Evolutionary conservation across 345 rosid species (phyloP), one percentile per base, ranked within the genome.

Genomic region (Camelina neglecta): DNA sequence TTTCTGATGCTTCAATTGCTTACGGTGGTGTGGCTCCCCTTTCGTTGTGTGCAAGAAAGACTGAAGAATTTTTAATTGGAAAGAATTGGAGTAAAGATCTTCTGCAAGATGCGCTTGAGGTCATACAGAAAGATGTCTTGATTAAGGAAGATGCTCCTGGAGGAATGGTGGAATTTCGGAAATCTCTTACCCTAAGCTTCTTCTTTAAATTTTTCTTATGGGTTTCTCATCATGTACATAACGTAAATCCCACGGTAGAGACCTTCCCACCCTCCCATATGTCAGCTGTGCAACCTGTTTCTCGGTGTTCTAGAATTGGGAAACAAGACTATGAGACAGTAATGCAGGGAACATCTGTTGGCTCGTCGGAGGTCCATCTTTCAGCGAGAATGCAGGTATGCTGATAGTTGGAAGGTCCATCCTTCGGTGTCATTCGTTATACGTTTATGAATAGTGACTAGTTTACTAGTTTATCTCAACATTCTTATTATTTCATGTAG

Each of bases 131-230:
- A 3, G 96, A 92, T 80, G 80, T 94, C 39, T 42, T 84, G 36
- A 78, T 92, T 23, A 85, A 80, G 74, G 93, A 89, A 60, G 86
- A 89, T 79, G 96, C 97, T 69, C 97, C 97, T 38, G 98, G 98
- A 29, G 98, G 98, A 70, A 92, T 94, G 98, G 97, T 89, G 76
- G 97, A 92, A 73, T 94, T 94, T 65, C 80, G 97, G 53, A 94
- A 83, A 74, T 94, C 98, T 75, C 66, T 94, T 50, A 86, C 85
- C 6, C 85, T 86, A 39, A 90, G 97, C 81, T 94, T 94, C 88
- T 92, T 94, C 87, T 94, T 92, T 75, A 94, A 94, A 65, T 92
- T 92, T 82, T 94, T 86, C 87, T 80, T 94, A 29, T 90, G 90
- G 95, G 96, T 87, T 79, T 83, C 89, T 73, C 85, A 84, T 77